Evolutionary conservation across 345 rosid genomes (phyloP).

Genomic region (Geranium brycei): DNA sequence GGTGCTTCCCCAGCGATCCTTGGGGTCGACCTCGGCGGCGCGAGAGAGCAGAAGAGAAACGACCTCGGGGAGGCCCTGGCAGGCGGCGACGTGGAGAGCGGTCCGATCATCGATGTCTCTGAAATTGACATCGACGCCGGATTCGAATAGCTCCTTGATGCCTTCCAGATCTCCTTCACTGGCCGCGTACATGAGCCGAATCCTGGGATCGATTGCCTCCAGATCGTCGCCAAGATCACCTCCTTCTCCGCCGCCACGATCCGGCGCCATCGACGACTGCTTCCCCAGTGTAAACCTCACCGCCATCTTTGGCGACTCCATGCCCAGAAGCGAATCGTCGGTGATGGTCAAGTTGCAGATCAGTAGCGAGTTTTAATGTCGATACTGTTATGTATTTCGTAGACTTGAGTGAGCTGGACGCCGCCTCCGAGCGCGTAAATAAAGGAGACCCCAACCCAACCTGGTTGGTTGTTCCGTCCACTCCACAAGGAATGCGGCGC

Average conservation of each 20-base stretch:
- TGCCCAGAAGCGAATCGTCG: too few relatives aligned
- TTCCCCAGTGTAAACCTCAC: constrained; percentile 33
- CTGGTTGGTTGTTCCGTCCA: too few relatives aligned
- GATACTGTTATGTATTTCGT: too few relatives aligned
- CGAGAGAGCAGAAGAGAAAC: constrained; percentile 46
- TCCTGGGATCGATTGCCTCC: constrained; percentile 31
- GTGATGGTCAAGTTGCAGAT: too few relatives aligned
- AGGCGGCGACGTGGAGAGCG: constrained; percentile 67
- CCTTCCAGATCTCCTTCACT: constrained; percentile 69
- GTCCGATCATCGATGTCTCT: constrained; percentile 59
- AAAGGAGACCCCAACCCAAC: too few relatives aligned
- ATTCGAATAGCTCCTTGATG: constrained; percentile 36
- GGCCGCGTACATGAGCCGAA: constrained; percentile 62
- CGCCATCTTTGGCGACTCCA: too few relatives aligned
- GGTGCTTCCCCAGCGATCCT: constrained; percentile 95
- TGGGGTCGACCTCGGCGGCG: constrained; percentile 43
- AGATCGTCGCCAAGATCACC: constrained; percentile 6
- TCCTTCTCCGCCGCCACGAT: neutral
- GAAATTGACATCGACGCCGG: constrained; percentile 54
- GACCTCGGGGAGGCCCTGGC: constrained; percentile 57
- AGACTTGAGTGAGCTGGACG: too few relatives aligned
- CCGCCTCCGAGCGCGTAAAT: too few relatives aligned
- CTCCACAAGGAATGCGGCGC: too few relatives aligned
- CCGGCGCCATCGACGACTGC: constrained; percentile 55
- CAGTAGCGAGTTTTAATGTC: too few relatives aligned